Percentiles rank a stretch among this genome's conserved stretches.
phyloP scores from a whole-genome alignment of 2,329 filamentous ascomycete species.

The Cylindrodendrum hubeiense region DNA sequence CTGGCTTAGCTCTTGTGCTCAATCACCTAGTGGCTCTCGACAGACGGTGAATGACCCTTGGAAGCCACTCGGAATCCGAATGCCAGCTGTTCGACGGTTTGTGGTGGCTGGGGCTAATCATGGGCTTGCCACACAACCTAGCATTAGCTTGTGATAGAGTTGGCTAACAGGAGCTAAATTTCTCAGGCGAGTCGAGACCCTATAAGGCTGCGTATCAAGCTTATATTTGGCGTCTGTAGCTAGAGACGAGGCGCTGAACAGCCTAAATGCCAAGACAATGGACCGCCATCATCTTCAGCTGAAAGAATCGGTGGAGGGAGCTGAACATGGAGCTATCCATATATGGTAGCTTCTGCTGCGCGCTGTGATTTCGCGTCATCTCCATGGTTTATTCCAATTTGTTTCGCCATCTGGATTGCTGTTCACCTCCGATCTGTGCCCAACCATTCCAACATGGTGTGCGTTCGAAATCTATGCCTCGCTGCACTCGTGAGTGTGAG shows the following conservation, averaged over 20 bases:
- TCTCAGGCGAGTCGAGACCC: conserved; percentile 2
- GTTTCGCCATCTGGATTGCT: not conserved
- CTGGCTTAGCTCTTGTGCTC: not conserved
- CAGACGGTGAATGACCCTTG: not conserved
- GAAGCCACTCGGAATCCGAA: not conserved
- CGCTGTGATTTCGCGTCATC: not conserved
- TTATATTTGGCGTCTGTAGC: not conserved
- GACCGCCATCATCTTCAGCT: conserved; percentile 2
- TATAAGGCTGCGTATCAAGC: not conserved
- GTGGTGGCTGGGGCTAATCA: conserved; percentile 3
- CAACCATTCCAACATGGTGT: not conserved
- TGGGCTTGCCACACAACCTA: not conserved
- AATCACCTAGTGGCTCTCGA: not conserved
- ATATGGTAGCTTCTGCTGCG: not conserved
- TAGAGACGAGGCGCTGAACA: not conserved
- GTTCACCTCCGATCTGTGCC: not conserved
- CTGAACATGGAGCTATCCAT: not conserved
- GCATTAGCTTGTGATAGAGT: not conserved
- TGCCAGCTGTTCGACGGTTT: not conserved
- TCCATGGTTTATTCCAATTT: not conserved
- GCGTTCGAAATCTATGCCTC: not conserved
- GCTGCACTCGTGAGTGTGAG: not conserved
- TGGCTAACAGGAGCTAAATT: not conserved
- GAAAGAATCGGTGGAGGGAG: not conserved
- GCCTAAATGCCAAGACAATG: no score